Evolutionary conservation across 2,329 filamentous ascomycete species (phyloP), one percentile per base, ranked within the genome.

Genomic region (Escovopsis sp.): DNA sequence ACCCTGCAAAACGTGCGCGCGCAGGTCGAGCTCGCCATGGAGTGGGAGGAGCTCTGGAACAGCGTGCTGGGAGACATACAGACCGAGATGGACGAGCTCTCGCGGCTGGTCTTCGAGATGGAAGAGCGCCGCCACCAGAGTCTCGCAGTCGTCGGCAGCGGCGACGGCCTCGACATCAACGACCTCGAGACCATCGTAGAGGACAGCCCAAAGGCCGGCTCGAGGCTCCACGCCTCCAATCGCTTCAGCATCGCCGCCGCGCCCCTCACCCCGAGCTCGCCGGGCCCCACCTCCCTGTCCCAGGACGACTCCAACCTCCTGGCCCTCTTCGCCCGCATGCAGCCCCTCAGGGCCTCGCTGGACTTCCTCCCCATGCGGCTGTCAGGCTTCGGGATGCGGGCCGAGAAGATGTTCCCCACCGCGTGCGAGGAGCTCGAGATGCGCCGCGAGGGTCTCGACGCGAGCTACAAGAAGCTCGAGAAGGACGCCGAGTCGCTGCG

Each of bases 11-110:
- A 66, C 26, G 82, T 94, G 43, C 94, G 94, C 58, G 75, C 75
- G 39, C 89, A 96, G 56, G 89, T 98, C 15, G 91, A 96, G 61
- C 79, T 94, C 45, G 91, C 91, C 38, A 94, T 96, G 87, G 91
- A 98, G 57, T 98, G 89, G 89, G 88, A 95, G 60, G 88, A 96
- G 63, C 70, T 98, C 33, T 96, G 91, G 89, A 86, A 86, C 53
- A 85, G 75, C 49, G 89, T 96, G 3, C 69, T 98, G 3, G 89
- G 88, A 37, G 89, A 96, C 58, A 94, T 96, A 47, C 85, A 88
- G 41, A 78, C 81, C 48, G 91, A 98, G 63, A 80, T 77, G 62
- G 84, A 91, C 49, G 80, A 82, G 37, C 69, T 94, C 12, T 77
- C 75, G 54, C 73, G 83, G 34, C 66, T 94, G 39, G 85, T 96